Conservation (phyloP, 768 basidiomycete species). For the Boletus rufocinnamomeus region DNA sequence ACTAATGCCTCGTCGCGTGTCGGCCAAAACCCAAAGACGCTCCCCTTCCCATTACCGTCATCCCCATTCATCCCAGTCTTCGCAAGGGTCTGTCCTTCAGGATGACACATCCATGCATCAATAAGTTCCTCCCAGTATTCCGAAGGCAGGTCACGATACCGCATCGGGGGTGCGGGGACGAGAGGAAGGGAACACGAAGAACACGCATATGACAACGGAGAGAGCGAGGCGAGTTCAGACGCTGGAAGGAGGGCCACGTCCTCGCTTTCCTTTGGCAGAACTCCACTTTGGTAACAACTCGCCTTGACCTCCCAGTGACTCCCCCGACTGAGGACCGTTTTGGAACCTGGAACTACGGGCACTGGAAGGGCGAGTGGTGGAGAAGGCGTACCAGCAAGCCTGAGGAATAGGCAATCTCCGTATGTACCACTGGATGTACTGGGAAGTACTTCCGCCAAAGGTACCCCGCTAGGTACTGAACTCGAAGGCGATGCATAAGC, state of each 20-base stretch:
- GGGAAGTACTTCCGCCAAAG: constrained; percentile 63
- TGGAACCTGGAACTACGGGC: constrained; percentile 58
- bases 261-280: constrained; percentile 20
- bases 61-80: constrained; percentile 43
- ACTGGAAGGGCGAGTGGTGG: constrained; percentile 58
- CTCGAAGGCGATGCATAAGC: constrained; percentile 30
- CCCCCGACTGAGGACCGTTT: constrained; percentile 55
- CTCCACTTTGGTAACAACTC: constrained; percentile 32
- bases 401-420: constrained; percentile 63
- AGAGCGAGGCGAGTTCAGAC: constrained; percentile 53
- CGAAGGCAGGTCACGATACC: constrained; percentile 86
- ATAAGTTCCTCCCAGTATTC: constrained; percentile 98
- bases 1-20: constrained; percentile 70
- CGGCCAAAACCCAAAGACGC: constrained; percentile 75
- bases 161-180: constrained; percentile 49
- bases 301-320: constrained; percentile 77
- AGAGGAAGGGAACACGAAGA: constrained; percentile 78
- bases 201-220: constrained; percentile 72
- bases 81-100: constrained; percentile 73
- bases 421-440: constrained; percentile 41
- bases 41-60: constrained; percentile 24
- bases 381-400: constrained; percentile 58
- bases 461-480: constrained; percentile 45
- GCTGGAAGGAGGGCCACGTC: constrained; percentile 64
- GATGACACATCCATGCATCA: constrained; percentile 98